Conservation (phyloP, 2,329 filamentous ascomycete species). For the Cladophialophora carrionii region DNA sequence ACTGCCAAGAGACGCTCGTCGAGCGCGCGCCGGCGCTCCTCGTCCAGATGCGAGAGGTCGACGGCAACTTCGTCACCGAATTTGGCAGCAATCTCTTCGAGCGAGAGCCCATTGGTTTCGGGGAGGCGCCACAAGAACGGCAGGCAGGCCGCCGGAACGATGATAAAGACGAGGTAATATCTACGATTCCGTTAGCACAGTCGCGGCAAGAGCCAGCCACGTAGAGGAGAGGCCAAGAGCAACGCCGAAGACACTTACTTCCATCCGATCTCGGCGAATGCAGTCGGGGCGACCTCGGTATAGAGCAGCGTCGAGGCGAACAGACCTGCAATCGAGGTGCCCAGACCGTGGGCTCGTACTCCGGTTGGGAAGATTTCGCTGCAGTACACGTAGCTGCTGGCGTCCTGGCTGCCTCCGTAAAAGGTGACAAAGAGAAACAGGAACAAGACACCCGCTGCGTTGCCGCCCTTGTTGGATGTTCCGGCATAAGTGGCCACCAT, state of each 20-base stretch:
- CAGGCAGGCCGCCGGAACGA: conserved; percentile 21
- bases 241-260: conserved; percentile 15
- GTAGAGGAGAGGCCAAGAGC: conserved; percentile 1
- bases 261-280: conserved; percentile 25
- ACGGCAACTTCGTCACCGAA: conserved; percentile 43
- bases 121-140: conserved; percentile 38
- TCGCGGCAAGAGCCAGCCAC: background rate
- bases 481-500: conserved; percentile 43
- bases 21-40: conserved; percentile 24
- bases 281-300: conserved; percentile 21
- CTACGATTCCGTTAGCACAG: conserved; percentile 15
- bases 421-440: conserved; percentile 48
- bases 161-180: conserved; percentile 29
- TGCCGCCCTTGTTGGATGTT: conserved; percentile 42
- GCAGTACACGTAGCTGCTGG: conserved; percentile 53
- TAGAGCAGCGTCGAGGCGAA: conserved; percentile 26
- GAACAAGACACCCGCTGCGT: conserved; percentile 46
- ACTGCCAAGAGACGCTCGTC: conserved; percentile 26
- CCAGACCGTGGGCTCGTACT: conserved; percentile 24
- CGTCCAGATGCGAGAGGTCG: conserved; percentile 31
- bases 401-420: conserved; percentile 51
- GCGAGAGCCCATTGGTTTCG: conserved; percentile 43
- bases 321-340: conserved; percentile 20
- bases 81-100: conserved; percentile 44
- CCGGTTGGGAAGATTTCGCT: conserved; percentile 53